Base-by-base conservation (phyloP, 352 stramenopile species). In the Globisporangium spinosum region DNA sequence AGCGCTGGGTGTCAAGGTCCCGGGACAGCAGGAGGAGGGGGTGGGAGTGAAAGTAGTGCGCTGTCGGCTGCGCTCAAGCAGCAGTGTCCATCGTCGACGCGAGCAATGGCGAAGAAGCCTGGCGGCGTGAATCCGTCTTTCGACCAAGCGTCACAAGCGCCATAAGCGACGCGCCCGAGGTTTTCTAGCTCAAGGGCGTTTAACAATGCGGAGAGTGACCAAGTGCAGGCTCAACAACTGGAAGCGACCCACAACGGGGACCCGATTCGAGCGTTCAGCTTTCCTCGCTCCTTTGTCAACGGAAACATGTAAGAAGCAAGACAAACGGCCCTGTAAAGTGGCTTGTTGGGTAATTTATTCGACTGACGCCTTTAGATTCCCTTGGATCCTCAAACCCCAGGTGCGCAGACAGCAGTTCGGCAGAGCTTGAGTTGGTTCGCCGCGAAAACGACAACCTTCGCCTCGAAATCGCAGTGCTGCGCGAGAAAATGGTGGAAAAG, bases 401-500 rank as follows among this genome's bases (percentile, higher is more conserved):
- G 13, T 54, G 32, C 20, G 9, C 22, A 3, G 43, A 56, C 13
- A 55, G 25, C 38, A 57, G 6, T 25, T 27, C 29, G 54, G 45
- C 27, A 15, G 54, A 69, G 15, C 40, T 69, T 2, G 55, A 69
- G 3, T 2, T n/a, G 17, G 55, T 75, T 0, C 73, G 60, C 10
- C 40, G 68, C 2, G 73, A 79, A 38, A 79, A 82, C 34, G 65
- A 67, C 0, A 58, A 32, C 4, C 72, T 82, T 43, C 75, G 70
- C 10, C 49, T 71, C 17, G 71, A 77, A 23, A 80, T 75, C 43
- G 65, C 67, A 40, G 23, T 67, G 23, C 51, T 81, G 34, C 72
- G 72, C 8, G 64, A 65, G 22, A 77, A 76, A 51, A 38, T 81
- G 55, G 58, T 81, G 56, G 72, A 79, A 40, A 81, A 77, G 75